phyloP scores from a whole-genome alignment of 2,329 filamentous ascomycete species.

The Fusarium mangiferae region DNA sequence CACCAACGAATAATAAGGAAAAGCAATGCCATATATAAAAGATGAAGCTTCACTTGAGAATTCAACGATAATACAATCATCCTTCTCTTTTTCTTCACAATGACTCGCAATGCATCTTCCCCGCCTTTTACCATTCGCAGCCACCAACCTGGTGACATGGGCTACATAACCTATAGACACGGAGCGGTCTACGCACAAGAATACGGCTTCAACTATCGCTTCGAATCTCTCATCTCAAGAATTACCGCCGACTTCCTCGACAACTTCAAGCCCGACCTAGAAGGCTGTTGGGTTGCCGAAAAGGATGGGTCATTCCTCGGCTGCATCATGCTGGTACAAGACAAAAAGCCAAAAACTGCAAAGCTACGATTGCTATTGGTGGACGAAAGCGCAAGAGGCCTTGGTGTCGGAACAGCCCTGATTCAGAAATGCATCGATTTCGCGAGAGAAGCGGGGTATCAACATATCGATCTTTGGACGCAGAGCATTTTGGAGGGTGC shows the following conservation, averaged over 20 bases:
- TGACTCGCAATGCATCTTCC: neutral
- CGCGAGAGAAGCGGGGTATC: neutral
- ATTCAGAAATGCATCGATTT: conserved; percentile 10
- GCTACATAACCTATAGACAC: conserved; percentile 2
- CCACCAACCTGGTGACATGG: conserved; percentile 5
- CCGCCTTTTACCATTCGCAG: neutral
- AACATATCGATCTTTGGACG: neutral
- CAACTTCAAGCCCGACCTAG: neutral
- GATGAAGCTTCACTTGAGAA: rapidly evolving
- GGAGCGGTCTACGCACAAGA: neutral
- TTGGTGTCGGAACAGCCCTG: neutral
- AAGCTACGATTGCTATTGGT: conserved; percentile 7
- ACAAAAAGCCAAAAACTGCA: conserved; percentile 6
- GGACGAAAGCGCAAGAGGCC: neutral
- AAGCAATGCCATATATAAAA: neutral
- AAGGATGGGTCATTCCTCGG: neutral
- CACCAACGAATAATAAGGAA: rapidly evolving
- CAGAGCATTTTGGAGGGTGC: neutral
- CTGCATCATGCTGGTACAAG: neutral
- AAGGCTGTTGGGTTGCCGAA: conserved; percentile 10
- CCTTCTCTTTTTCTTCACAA: neutral
- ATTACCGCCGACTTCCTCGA: conserved; percentile 2
- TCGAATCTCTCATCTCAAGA: neutral
- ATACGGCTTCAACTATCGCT: neutral
- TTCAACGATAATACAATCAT: rapidly evolving